These are phyloP conservation scores for Chytriomyces confervae DNA, from an alignment of 192 early-diverging fungal genomes.

Conservation along the genomic window DNA sequence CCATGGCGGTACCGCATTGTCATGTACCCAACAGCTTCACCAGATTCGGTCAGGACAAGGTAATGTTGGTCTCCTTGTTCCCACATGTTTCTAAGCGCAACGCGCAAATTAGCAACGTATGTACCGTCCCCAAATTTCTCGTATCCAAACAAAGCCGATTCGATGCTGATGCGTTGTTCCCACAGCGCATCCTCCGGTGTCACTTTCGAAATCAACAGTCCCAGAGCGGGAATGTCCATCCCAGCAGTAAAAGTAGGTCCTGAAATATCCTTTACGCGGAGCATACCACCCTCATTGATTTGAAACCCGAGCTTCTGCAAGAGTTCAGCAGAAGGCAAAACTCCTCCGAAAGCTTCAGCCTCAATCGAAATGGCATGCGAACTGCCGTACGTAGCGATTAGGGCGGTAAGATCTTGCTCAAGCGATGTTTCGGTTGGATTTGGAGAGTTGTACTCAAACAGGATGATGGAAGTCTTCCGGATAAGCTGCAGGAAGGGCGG, in stretches of 20 bases:
- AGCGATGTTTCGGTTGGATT: background rate
- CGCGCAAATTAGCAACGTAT: background rate
- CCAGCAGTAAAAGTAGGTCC: background rate
- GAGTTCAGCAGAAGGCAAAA: background rate
- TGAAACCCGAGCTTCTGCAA: background rate
- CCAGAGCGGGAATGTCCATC: background rate
- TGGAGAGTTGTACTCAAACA: background rate
- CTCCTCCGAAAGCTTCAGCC: background rate
- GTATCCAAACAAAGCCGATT: constrained; percentile 2
- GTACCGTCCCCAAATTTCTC: background rate
- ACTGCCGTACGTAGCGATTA: background rate
- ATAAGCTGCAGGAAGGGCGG: background rate
- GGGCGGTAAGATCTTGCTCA: background rate
- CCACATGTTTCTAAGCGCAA: background rate
- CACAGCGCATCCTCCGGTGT: background rate
- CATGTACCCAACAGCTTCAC: constrained; percentile 34
- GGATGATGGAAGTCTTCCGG: background rate
- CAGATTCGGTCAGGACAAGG: background rate
- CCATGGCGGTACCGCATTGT: constrained; percentile 30
- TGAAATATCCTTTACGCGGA: background rate
- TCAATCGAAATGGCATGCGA: background rate
- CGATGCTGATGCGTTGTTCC: background rate
- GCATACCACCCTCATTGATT: background rate
- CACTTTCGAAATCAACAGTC: background rate
- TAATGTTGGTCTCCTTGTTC: background rate